phyloP scores from a whole-genome alignment of 805 yeast genomes.

The Yamadazyma kitorensis region DNA sequence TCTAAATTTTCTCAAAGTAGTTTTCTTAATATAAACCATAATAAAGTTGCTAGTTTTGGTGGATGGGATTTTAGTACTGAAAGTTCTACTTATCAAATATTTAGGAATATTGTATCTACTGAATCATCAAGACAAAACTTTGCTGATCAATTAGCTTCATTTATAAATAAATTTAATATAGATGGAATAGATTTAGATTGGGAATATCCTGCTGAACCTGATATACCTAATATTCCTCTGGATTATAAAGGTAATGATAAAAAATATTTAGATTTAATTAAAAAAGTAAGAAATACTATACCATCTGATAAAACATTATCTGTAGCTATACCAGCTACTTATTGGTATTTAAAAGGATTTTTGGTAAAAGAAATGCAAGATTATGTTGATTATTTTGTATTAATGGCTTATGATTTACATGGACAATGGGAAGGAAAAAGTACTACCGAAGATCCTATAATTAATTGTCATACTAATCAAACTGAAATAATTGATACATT shows the following conservation, averaged over 20 bases:
- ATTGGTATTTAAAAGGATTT: conserved; percentile 12
- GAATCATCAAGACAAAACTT: conserved; percentile 10
- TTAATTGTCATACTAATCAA: conserved; percentile 14
- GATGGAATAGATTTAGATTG: conserved; percentile 20
- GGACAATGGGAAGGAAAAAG: no score
- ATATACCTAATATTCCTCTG: conserved; percentile 14
- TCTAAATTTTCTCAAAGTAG: conserved; percentile 6
- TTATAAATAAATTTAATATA: conserved; percentile 10
- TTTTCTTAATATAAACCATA: conserved; percentile 1
- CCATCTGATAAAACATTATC: conserved; percentile 13
- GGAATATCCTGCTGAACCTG: conserved; percentile 17
- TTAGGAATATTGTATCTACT: conserved; percentile 12
- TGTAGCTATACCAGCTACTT: conserved; percentile 16
- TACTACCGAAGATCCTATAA: background rate
- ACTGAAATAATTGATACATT: conserved; percentile 7
- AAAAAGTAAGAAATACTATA: conserved; percentile 11
- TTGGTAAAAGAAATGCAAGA: conserved; percentile 14
- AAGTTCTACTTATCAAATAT: conserved; percentile 11
- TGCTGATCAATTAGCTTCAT: conserved; percentile 12
- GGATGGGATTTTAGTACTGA: conserved; percentile 16
- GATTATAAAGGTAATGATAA: conserved; percentile 10
- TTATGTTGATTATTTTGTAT: conserved; percentile 13
- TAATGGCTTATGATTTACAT: conserved; percentile 16
- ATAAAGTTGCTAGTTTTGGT: conserved; percentile 16
- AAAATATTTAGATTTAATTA: conserved; percentile 13